Conservation (phyloP, 2,329 filamentous ascomycete species). For the Orbilia ellipsospora region DNA sequence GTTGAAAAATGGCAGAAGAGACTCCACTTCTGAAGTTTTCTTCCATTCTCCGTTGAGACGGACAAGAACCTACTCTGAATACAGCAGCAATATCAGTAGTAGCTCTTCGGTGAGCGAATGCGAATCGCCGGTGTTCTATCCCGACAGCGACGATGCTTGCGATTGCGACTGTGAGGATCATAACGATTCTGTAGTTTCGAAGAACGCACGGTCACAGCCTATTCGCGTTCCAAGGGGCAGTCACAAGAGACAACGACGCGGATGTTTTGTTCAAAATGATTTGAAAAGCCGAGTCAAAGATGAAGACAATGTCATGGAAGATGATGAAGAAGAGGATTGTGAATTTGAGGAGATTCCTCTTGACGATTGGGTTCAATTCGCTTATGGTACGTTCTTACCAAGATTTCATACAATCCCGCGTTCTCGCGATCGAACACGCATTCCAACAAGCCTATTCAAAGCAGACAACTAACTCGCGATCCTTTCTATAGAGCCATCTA, state of each 20-base stretch:
- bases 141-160: conserved; percentile 50
- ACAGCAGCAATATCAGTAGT: conserved; percentile 27
- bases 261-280: conserved; percentile 47
- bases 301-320: conserved; percentile 6
- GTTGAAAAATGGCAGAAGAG: conserved; percentile 23
- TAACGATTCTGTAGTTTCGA: conserved; percentile 37
- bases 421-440: neutral
- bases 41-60: conserved; percentile 48
- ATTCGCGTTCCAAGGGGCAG: conserved; percentile 41
- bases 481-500: conserved; percentile 37
- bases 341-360: conserved; percentile 33
- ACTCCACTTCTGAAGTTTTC: conserved; percentile 42
- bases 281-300: conserved; percentile 11
- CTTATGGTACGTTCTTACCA: conserved; percentile 46
- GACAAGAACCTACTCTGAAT: conserved; percentile 35
- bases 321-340: conserved; percentile 30
- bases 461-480: neutral
- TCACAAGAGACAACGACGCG: conserved; percentile 35
- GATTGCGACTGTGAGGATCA: conserved; percentile 30
- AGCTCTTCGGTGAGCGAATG: conserved; percentile 34
- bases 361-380: conserved; percentile 52
- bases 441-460: neutral
- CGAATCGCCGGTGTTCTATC: conserved; percentile 50
- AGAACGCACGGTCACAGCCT: conserved; percentile 35
- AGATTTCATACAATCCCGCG: neutral